phyloP scores from a whole-genome alignment of 2,329 filamentous ascomycete genomes.

The Cladosporium sp. region DNA sequence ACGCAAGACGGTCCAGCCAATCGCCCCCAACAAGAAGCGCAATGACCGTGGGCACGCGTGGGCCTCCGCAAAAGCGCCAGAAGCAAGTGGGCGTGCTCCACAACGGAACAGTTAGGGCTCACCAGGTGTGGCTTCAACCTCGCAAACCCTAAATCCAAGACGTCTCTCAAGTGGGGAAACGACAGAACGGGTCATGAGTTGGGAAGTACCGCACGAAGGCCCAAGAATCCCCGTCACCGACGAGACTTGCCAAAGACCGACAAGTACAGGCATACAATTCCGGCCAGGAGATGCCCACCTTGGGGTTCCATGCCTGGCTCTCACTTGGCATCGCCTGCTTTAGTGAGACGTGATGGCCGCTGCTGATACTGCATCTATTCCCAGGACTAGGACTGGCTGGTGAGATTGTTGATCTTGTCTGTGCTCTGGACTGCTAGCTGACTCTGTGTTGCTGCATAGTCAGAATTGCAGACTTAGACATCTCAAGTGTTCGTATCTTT shows the following conservation, averaged over 20 bases:
- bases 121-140: neutral
- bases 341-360: slow-evolving; percentile 3
- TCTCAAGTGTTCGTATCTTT: slow-evolving; percentile 22
- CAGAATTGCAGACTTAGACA: slow-evolving; percentile 27
- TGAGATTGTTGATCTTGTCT: slow-evolving; percentile 13
- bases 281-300: slow-evolving; percentile 1
- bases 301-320: neutral
- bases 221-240: neutral
- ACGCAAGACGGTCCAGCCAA: neutral
- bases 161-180: neutral
- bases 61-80: neutral
- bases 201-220: slow-evolving; percentile 3
- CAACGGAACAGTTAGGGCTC: neutral
- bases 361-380: slow-evolving; percentile 2
- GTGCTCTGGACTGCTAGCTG: neutral
- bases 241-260: slow-evolving; percentile 12
- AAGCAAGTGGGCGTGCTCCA: neutral
- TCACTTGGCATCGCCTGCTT: slow-evolving; percentile 11
- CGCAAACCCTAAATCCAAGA: neutral
- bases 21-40: neutral
- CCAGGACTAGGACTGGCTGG: slow-evolving; percentile 25
- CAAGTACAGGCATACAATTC: slow-evolving; percentile 7
- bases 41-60: neutral
- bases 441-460: slow-evolving; percentile 13
- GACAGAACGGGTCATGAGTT: neutral